Percentiles rank a stretch among this genome's conserved stretches.
These are phyloP conservation scores for Symmetrospora coprosmae DNA, from an alignment of 768 basidiomycete species.

Conservation along the genomic window DNA sequence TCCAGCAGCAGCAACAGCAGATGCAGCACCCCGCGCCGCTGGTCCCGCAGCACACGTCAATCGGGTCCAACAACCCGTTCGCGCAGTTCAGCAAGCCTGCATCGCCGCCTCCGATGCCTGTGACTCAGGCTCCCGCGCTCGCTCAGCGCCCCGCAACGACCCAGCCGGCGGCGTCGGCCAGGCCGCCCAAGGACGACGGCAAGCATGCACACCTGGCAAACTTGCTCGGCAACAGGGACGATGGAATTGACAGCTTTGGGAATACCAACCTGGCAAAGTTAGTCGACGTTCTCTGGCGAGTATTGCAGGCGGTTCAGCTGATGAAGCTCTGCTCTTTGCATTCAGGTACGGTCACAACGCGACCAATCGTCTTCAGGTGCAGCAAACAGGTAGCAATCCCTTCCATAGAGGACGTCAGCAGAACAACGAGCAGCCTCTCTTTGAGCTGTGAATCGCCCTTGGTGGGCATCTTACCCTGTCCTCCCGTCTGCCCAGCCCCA, in stretches of 20 bases:
- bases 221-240: slow-evolving; percentile 71
- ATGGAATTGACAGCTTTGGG: slow-evolving; percentile 70
- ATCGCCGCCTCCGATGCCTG: slow-evolving; percentile 30
- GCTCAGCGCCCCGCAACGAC: slow-evolving; percentile 41
- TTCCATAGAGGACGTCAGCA: too few species aligned
- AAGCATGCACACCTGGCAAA: slow-evolving; percentile 59
- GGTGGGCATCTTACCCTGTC: too few species aligned
- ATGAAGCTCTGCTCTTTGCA: too few species aligned
- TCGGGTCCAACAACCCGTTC: slow-evolving; percentile 89
- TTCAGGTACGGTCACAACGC: too few species aligned
- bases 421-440: too few species aligned
- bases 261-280: neutral
- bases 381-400: too few species aligned
- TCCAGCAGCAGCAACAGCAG: slow-evolving; percentile 32
- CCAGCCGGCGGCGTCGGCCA: slow-evolving; percentile 33
- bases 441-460: too few species aligned
- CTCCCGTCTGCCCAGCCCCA: too few species aligned
- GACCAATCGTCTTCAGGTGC: too few species aligned
- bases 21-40: too few species aligned
- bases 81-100: slow-evolving; percentile 42
- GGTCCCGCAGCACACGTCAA: slow-evolving; percentile 38
- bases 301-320: too few species aligned
- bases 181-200: slow-evolving; percentile 45
- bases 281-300: too few species aligned
- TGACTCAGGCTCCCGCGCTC: slow-evolving; percentile 30